Evolutionary conservation across 2,329 filamentous ascomycete genomes (phyloP), one percentile per base, ranked within the genome.

Genomic region (Fusarium phyllophilum): DNA sequence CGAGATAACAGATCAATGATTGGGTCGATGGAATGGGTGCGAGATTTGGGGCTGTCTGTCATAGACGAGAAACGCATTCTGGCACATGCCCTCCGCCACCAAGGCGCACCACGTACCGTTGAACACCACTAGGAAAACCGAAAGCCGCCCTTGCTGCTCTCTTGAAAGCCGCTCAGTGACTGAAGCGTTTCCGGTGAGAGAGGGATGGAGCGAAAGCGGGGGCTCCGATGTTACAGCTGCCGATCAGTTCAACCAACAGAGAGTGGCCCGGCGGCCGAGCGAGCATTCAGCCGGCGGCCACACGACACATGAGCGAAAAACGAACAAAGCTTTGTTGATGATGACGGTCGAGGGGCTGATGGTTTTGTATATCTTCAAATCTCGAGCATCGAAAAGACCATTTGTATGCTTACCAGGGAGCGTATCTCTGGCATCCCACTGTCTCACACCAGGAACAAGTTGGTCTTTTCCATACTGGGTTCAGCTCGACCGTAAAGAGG

Each of bases 171-270:
- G 52, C 57, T 56, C 59, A 54, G 56, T 24, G 48, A 73, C 31
- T 70, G 55, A 66, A 64, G 66, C 57, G 66, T 65, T 68, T 75
- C 65, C 69, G 65, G 68, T 52, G 63, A 60, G 59, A 66, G 59
- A 72, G 59, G 69, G 45, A 42, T 66, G 49, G 54, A 66, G 46
- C 46, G 58, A 67, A 67, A 73, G 73, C 65, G 69, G 73, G 64
- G 66, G 66, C 69, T 68, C 72, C 69, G 69, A 73, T 70, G 65
- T 75, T 64, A 60, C 72, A 73, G 59, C 44, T 71, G 68, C 68
- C 67, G 68, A 73, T 66, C 62, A 64, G 38, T 62, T 31, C 51
- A 70, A 42, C 65, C 60, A 75, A 52, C 67, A 52, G 38, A 61
- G 42, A 60, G 57, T 55, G 34, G 57, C 44, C 67, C 66, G 66